Percentiles rank a stretch among this genome's conserved stretches.
phyloP scores from a whole-genome alignment of 768 basidiomycete genomes.

The Daedalea quercina region DNA sequence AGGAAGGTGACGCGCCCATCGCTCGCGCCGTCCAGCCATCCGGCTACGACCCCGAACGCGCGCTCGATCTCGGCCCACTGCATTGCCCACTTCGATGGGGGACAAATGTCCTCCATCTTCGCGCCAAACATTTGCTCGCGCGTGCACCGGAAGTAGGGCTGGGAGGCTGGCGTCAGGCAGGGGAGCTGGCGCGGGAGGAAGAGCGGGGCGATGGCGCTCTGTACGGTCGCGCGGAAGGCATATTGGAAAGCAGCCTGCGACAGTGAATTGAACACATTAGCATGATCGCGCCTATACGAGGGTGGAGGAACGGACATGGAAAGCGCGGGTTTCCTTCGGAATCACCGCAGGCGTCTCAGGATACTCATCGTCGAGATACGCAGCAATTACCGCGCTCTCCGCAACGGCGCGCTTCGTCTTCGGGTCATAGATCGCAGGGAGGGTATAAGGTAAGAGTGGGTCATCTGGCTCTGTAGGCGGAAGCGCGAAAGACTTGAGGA shows the following conservation, averaged over 20 bases:
- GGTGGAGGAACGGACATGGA: slow-evolving; percentile 1
- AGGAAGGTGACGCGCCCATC: background rate
- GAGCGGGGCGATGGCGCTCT: background rate
- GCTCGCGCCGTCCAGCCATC: slow-evolving; percentile 19
- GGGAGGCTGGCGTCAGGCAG: slow-evolving; percentile 2
- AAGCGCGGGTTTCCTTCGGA: slow-evolving; percentile 23
- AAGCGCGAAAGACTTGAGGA: slow-evolving; percentile 30
- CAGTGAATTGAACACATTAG: background rate
- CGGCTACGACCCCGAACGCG: slow-evolving; percentile 21
- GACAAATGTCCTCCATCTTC: slow-evolving; percentile 28
- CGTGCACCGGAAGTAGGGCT: slow-evolving; percentile 26
- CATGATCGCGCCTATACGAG: background rate
- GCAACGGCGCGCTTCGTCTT: slow-evolving; percentile 13
- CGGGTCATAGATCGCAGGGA: slow-evolving; percentile 24
- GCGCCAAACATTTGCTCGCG: slow-evolving; percentile 25
- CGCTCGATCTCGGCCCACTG: slow-evolving; percentile 22
- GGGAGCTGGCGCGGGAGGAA: slow-evolving; percentile 6
- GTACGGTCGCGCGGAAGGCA: slow-evolving; percentile 1
- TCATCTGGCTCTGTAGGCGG: slow-evolving; percentile 23
- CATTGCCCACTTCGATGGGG: slow-evolving; percentile 20
- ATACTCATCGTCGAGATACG: slow-evolving; percentile 22
- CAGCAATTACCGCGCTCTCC: slow-evolving; percentile 22
- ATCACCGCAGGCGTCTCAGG: slow-evolving; percentile 28
- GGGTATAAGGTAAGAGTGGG: slow-evolving; percentile 21
- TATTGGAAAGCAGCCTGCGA: slow-evolving; percentile 16